These are phyloP conservation scores for Aquanectria penicillioides DNA, from an alignment of 2,329 filamentous ascomycete species.

Conservation along the genomic window DNA sequence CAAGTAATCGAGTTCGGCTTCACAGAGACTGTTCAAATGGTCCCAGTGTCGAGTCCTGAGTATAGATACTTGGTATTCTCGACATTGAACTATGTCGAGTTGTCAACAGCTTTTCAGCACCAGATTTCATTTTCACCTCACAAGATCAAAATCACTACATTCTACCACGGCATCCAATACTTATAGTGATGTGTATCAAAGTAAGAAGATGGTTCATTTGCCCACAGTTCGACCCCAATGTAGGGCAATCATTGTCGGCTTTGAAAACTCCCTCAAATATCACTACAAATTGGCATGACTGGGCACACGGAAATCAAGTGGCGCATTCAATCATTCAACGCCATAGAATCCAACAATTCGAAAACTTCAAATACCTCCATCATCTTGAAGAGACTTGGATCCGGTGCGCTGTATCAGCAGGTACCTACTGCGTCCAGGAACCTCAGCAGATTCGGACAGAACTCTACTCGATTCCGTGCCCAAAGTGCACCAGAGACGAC, in stretches of 20 bases:
- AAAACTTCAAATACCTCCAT: slow-evolving; percentile 15
- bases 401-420: slow-evolving; percentile 23
- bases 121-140: neutral
- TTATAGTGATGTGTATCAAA: slow-evolving; percentile 34
- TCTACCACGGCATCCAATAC: neutral
- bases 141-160: neutral
- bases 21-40: too few relatives aligned
- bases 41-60: too few relatives aligned
- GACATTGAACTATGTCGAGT: too few relatives aligned
- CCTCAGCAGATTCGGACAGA: slow-evolving; percentile 22
- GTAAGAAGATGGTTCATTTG: slow-evolving; percentile 30
- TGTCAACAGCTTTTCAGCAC: too few relatives aligned
- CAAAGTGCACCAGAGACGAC: slow-evolving; percentile 25
- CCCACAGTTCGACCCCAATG: neutral
- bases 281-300: neutral
- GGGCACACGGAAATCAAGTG: neutral
- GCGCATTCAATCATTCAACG: neutral
- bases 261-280: neutral
- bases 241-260: neutral
- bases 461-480: slow-evolving; percentile 24
- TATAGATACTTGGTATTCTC: too few relatives aligned
- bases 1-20: too few relatives aligned
- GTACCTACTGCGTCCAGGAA: neutral
- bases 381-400: slow-evolving; percentile 24
- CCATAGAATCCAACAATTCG: neutral